These are phyloP conservation scores for Chaetomidium leptoderma DNA, from an alignment of 495 filamentous ascomycete genomes.

Conservation along the genomic window DNA sequence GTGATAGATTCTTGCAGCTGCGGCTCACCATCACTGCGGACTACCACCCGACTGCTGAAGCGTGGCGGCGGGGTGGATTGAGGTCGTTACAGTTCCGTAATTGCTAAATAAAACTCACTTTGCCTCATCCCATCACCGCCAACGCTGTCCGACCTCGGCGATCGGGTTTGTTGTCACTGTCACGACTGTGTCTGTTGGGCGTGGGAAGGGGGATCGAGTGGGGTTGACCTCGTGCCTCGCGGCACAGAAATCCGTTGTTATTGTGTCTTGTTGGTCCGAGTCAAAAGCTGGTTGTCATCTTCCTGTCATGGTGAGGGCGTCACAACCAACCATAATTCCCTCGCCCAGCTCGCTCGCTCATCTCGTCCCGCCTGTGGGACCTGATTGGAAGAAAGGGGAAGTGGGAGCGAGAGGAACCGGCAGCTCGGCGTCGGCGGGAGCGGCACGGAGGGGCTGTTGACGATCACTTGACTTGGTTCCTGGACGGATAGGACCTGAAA, in stretches of 20 bases:
- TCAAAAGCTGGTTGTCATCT: too few relatives aligned
- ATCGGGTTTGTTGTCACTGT: too few relatives aligned
- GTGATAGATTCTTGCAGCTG: constrained; percentile 5
- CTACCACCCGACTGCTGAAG: not conserved
- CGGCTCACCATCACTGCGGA: not conserved
- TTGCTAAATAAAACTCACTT: not conserved
- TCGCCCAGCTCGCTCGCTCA: not conserved
- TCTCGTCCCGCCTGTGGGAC: not conserved
- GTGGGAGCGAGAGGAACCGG: not conserved
- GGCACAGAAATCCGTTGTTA: not conserved
- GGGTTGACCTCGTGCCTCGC: not conserved
- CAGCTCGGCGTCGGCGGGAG: not conserved
- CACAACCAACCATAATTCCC: not conserved
- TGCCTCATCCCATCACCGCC: too few relatives aligned
- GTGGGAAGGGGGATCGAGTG: too few relatives aligned
- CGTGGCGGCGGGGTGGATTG: not conserved
- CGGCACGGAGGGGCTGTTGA: not conserved
- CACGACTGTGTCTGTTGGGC: too few relatives aligned
- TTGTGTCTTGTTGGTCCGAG: too few relatives aligned
- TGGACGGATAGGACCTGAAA: constrained; percentile 4
- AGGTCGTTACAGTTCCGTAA: not conserved
- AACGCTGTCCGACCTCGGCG: too few relatives aligned
- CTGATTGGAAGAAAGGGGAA: not conserved
- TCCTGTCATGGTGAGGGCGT: not conserved
- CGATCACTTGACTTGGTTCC: not conserved